Base-by-base conservation (phyloP, 2,329 filamentous ascomycete species). In the Xenosphaeropsis pyriputrescens region DNA sequence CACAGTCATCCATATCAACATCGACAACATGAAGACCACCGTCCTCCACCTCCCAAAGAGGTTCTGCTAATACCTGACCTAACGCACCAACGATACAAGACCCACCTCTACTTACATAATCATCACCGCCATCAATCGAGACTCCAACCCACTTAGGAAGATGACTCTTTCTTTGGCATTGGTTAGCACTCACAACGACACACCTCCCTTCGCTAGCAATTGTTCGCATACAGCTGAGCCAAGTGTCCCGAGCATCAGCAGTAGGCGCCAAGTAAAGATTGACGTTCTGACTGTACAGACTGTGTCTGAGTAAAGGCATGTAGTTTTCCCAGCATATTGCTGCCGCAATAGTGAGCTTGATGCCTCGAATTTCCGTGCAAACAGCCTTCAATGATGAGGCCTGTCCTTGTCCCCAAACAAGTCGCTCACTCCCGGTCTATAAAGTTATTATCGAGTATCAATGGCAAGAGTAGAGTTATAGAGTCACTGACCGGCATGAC, bases 311-410 rank as follows among this genome's bases (percentile, higher is more conserved):
- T 14, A 95, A 63, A 0, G 88, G 88, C 86, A 94, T 95, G 61
- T 89, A 93, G 57, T 84, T 94, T 58, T 96, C 88, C 88, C 88
- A 95, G 65, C 88, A 94, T 47, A 96, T 93, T 3, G 86, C 89
- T 3, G 82, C 77, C 0, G 80, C 88, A 42, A 95, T 70, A 40
- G 84, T 89, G 42, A 95, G 61, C 45, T 75, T 76, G 2, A 86
- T 72, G 36, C 85, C 85, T 43, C 79, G 79, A 55, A 95, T 85
- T 17, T 67, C 73, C 1, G 85, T 86, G 18, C 75, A 79, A 1
- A 94, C 75, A 3, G 86, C 88, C 44, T 75, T 74, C 18, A 95
- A 68, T 3, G 85, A 91, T 1, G 73, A 72, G 0, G 88, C 75
- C 2, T 77, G 79, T 31, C 86, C 88, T 55, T 93, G 84, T 0